These are phyloP conservation scores for Fraxinus albicans DNA, from an alignment of 305 asterid species.

Conservation along the genomic window DNA sequence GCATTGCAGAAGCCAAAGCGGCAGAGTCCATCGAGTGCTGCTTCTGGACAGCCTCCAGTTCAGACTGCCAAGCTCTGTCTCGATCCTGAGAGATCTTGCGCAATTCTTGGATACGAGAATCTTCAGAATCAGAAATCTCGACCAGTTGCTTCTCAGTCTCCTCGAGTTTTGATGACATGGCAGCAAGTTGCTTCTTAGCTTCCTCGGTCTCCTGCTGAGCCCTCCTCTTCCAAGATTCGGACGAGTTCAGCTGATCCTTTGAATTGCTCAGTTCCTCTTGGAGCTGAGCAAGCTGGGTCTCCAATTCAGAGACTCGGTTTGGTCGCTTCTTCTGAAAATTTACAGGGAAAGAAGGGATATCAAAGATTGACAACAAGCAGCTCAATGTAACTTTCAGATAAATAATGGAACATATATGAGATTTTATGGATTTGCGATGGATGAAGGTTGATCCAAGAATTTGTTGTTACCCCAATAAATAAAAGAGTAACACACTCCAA, in stretches of 20 bases:
- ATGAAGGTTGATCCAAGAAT: background rate
- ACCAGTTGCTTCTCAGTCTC: slow-evolving; percentile 60
- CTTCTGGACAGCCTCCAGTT: slow-evolving; percentile 71
- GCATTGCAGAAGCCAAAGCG: slow-evolving; percentile 65
- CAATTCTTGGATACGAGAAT: slow-evolving; percentile 65
- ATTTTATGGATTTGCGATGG: background rate
- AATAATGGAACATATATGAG: background rate
- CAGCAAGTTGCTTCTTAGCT: slow-evolving; percentile 52
- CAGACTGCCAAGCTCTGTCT: slow-evolving; percentile 79
- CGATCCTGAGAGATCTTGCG: slow-evolving; percentile 85
- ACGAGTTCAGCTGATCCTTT: slow-evolving; percentile 63
- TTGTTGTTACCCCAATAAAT: background rate
- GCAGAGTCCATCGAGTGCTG: slow-evolving; percentile 76
- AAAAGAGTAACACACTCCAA: background rate
- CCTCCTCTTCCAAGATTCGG: slow-evolving; percentile 65
- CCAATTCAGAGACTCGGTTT: slow-evolving; percentile 53
- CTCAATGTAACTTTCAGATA: background rate
- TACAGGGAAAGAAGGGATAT: background rate
- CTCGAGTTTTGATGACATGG: slow-evolving; percentile 60
- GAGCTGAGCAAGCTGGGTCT: slow-evolving; percentile 66
- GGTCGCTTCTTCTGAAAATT: slow-evolving; percentile 57
- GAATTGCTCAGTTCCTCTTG: slow-evolving; percentile 69
- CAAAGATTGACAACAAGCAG: background rate
- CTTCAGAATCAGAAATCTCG: slow-evolving; percentile 70
- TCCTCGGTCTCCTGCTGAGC: slow-evolving; percentile 78